These are phyloP conservation scores for Schwanniomyces pseudopolymorphus DNA, from an alignment of 805 yeast genomes.

Conservation along the genomic window DNA sequence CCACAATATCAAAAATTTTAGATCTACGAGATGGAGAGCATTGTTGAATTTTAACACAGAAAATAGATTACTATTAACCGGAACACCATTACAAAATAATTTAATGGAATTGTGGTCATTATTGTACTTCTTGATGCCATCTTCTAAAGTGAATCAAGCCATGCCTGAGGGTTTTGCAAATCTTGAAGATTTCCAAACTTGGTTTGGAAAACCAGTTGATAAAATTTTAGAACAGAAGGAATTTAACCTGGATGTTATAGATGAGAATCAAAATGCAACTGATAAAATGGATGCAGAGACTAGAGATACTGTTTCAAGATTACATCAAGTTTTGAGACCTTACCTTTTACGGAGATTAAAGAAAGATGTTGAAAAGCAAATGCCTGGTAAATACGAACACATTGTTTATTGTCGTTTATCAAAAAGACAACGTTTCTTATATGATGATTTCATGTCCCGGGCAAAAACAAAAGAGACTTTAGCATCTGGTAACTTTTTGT, in stretches of 20 bases:
- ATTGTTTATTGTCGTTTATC: slow-evolving; percentile 88
- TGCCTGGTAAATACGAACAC: slow-evolving; percentile 98
- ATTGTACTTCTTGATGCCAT: slow-evolving; percentile 93
- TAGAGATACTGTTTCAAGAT: slow-evolving; percentile 75
- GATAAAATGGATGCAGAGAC: slow-evolving; percentile 69
- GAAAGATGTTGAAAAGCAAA: slow-evolving; percentile 96
- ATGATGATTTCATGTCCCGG: slow-evolving; percentile 96
- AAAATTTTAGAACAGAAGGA: slow-evolving; percentile 77
- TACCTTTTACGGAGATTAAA: slow-evolving; percentile 87
- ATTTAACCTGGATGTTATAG: slow-evolving; percentile 41
- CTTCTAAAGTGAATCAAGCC: slow-evolving; percentile 63
- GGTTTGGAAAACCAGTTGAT: slow-evolving; percentile 99
- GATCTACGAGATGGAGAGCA: slow-evolving; percentile 97
- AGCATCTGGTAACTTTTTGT: slow-evolving; percentile 90
- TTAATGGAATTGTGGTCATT: slow-evolving; percentile 95
- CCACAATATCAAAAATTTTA: slow-evolving; percentile 92
- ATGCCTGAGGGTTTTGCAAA: slow-evolving; percentile 97
- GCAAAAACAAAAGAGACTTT: slow-evolving; percentile 93
- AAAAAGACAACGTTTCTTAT: slow-evolving; percentile 85
- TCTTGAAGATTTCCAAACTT: slow-evolving; percentile 90
- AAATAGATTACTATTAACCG: slow-evolving; percentile 83
- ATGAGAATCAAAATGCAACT: slow-evolving; percentile 36
- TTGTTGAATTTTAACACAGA: slow-evolving; percentile 90
- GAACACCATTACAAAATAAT: slow-evolving; percentile 96
- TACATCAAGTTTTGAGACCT: slow-evolving; percentile 93